Percentiles rank a stretch among this genome's conserved stretches.
Conservation (phyloP, 345 rosid genomes). For the Eucalyptus viminalis region DNA sequence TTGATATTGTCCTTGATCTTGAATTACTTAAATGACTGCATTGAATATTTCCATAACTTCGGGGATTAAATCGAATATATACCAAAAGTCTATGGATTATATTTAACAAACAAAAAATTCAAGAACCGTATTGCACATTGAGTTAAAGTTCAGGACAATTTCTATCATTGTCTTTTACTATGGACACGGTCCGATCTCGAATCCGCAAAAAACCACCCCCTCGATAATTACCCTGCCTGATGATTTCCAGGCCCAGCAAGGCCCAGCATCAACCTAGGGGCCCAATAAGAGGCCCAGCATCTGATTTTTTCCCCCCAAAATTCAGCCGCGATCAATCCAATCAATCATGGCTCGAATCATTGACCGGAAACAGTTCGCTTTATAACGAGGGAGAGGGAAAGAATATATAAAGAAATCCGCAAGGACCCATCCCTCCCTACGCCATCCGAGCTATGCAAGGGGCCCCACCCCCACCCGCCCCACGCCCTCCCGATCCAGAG, state of each 20-base stretch:
- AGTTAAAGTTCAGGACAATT: fast-evolving
- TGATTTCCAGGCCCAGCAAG: background rate
- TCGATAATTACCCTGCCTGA: background rate
- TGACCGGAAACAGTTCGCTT: background rate
- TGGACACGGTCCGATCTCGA: background rate
- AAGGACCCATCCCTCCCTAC: background rate
- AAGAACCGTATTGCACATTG: fast-evolving
- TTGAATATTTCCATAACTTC: too few species aligned
- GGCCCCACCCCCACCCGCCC: background rate
- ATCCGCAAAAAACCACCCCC: background rate
- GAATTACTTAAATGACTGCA: too few species aligned
- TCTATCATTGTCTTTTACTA: fast-evolving
- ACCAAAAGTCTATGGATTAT: fast-evolving
- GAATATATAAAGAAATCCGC: background rate
- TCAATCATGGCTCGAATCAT: background rate
- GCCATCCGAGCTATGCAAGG: background rate
- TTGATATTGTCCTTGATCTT: too few species aligned
- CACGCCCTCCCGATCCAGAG: background rate
- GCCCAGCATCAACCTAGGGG: background rate
- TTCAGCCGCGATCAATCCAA: background rate
- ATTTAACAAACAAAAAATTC: too few species aligned
- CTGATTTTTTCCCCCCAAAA: background rate
- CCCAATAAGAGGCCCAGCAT: background rate
- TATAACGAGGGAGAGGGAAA: background rate
- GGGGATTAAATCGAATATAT: too few species aligned